These are phyloP conservation scores for Aureococcus anophagefferens DNA, from an alignment of 108 stramenopile genomes.

Conservation along the genomic window DNA sequence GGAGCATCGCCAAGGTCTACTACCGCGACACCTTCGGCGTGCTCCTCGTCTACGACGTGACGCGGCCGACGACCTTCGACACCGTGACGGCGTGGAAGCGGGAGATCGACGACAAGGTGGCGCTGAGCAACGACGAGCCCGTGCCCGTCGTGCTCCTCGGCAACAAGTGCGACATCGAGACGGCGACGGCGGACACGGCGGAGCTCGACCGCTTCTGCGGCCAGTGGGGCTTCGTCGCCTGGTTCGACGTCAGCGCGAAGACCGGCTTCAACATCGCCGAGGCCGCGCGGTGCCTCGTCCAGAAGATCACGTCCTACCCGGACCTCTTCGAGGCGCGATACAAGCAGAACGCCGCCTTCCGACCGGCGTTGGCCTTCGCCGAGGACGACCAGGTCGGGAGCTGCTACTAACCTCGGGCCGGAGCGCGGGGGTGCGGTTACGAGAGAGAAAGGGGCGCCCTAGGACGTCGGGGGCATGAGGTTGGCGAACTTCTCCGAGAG, in stretches of 20 bases:
- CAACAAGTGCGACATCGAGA: constrained; percentile 8
- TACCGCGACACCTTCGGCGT: background rate
- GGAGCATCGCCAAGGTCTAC: background rate
- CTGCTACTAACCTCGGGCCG: background rate
- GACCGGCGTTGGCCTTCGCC: background rate
- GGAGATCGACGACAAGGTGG: constrained; percentile 4
- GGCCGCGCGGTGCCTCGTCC: background rate
- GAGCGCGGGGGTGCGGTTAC: no score
- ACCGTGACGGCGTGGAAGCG: background rate
- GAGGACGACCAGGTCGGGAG: background rate
- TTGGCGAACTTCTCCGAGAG: background rate
- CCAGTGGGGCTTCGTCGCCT: background rate
- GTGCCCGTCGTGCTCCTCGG: constrained; percentile 1
- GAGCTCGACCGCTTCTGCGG: constrained; percentile 3
- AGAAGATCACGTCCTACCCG: background rate
- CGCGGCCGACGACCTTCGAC: constrained; percentile 6
- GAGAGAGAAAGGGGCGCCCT: no score
- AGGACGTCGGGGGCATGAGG: no score
- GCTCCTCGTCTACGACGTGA: constrained; percentile 1
- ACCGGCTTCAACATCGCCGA: background rate
- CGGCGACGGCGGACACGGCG: background rate
- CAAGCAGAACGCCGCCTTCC: background rate
- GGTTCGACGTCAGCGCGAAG: constrained; percentile 5
- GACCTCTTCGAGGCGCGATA: background rate
- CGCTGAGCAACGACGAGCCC: background rate